A percentile compares a stretch with the other conserved stretches of the same genome.
Evolutionary conservation across 352 stramenopile species (phyloP).

Genomic region (Peronospora destructor): DNA sequence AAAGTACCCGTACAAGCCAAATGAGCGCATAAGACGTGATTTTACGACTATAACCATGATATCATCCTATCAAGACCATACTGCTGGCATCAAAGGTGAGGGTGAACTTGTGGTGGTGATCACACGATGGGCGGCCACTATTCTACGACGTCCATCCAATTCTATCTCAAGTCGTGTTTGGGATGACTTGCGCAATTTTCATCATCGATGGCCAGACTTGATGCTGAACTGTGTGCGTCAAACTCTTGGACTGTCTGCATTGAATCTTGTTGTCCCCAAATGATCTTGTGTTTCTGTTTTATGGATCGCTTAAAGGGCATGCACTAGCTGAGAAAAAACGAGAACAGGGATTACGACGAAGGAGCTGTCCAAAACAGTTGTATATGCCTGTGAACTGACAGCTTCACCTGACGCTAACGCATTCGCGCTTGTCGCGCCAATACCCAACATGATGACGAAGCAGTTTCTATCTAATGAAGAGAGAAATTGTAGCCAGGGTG

Average conservation of each 20-base stretch:
- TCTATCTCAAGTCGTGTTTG: slow-evolving; percentile 7
- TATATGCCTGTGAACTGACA: too few species aligned
- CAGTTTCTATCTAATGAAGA: too few species aligned
- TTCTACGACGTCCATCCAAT: slow-evolving; percentile 17
- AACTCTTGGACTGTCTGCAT: slow-evolving; percentile 10
- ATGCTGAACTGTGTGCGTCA: slow-evolving; percentile 31
- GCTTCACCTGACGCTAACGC: too few species aligned
- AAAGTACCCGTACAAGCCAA: slow-evolving; percentile 41
- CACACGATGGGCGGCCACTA: slow-evolving; percentile 22
- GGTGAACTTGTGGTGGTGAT: slow-evolving; percentile 28
- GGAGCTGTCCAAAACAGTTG: too few species aligned
- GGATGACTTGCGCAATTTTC: slow-evolving; percentile 21
- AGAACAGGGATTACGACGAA: too few species aligned
- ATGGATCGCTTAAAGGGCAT: too few species aligned
- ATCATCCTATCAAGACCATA: slow-evolving; percentile 23
- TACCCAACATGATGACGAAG: too few species aligned
- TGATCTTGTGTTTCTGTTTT: not conserved
- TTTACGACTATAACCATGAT: slow-evolving; percentile 31
- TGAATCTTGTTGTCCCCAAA: not conserved
- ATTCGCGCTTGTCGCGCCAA: too few species aligned
- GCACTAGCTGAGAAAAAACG: too few species aligned
- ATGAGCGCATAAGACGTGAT: slow-evolving; percentile 43
- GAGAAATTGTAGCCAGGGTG: too few species aligned
- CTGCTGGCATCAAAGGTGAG: slow-evolving; percentile 1
- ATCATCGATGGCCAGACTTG: slow-evolving; percentile 23